Evolutionary conservation across 768 basidiomycete genomes (phyloP), one percentile per base, ranked within the genome.

Genomic region (Panus rudis): DNA sequence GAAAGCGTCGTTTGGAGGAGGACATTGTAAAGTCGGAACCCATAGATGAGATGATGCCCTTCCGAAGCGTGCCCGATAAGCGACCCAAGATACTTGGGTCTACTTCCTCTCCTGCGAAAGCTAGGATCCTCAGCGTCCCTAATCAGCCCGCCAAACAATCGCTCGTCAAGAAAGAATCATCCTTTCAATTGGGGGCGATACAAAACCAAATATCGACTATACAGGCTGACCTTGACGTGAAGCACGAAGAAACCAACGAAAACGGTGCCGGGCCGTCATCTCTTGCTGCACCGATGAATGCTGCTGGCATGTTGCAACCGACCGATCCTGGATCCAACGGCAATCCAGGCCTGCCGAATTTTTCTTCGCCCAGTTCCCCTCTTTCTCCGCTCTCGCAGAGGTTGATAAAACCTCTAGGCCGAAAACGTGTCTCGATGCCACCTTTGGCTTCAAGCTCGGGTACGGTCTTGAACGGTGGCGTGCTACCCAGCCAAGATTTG

Each of bases 1-100:
- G 53, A 28, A 74, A 73, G 53, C 70, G 70, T 33, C 48, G 47
- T 20, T 64, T 61, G 2, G 63, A 63, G 37, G 42, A 47, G 13
- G 58, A 28, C n/a, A 21, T 41, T 22, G 3, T 24, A 27, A n/a
- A n/a, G n/a, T n/a, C n/a, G n/a, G 23, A 19, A 12, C 23, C n/a
- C 13, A 24, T 11, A 14, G 11, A 13, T 16, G n/a, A 14, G 19
- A 14, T 22, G 22, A 10, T 42, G 13, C 38, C 34, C 3, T 13
- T 5, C 21, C 13, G 28, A 21, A 20, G 58, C 11, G 55, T 20
- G 33, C n/a, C n/a, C 16, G n/a, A 35, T 17, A 35, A 35, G 33
- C n/a, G 16, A 17, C 33, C 33, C 7, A 35, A 35, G 33, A 6
- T 8, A 17, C n/a, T 8, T 35, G 33, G 6, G 7, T 8, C 6